Conservation (phyloP, 306 rosid species). For the Quercus engelmannii region DNA sequence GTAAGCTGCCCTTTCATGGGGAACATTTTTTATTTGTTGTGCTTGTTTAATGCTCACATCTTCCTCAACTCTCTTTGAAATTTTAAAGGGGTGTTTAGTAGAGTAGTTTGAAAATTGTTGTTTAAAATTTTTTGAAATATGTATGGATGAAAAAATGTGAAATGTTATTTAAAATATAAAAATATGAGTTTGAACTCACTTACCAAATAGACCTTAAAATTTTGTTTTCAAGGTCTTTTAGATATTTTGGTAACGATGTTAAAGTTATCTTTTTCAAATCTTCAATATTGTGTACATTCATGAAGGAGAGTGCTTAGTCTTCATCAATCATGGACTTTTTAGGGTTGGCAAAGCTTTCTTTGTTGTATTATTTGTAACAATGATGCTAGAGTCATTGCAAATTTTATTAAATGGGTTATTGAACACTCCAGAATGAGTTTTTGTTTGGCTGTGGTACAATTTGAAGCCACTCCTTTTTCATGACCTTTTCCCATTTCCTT, state of each 20-base stretch:
- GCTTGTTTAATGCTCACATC: background rate
- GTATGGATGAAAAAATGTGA: rapidly evolving
- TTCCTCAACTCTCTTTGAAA: background rate
- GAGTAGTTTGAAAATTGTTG: too few relatives aligned
- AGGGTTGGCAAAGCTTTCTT: background rate
- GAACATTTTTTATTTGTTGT: background rate
- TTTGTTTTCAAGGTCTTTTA: background rate
- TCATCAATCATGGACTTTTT: background rate
- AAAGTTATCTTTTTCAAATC: background rate
- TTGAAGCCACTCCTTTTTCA: too few relatives aligned
- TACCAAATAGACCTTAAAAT: background rate
- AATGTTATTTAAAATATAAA: too few relatives aligned
- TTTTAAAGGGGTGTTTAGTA: too few relatives aligned
- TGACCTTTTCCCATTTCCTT: background rate
- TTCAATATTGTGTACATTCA: background rate
- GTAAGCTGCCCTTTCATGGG: background rate
- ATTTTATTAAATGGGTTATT: too few relatives aligned
- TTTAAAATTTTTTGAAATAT: too few relatives aligned
- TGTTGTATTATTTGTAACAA: background rate
- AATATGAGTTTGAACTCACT: too few relatives aligned
- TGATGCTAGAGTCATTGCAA: too few relatives aligned
- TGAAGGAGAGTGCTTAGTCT: background rate
- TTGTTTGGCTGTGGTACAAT: too few relatives aligned
- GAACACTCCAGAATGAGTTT: too few relatives aligned
- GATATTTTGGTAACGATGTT: background rate